Percentiles rank a stretch among this genome's conserved stretches.
phyloP scores from a whole-genome alignment of 2,329 filamentous ascomycete genomes.

The Bipolaris bicolor region DNA sequence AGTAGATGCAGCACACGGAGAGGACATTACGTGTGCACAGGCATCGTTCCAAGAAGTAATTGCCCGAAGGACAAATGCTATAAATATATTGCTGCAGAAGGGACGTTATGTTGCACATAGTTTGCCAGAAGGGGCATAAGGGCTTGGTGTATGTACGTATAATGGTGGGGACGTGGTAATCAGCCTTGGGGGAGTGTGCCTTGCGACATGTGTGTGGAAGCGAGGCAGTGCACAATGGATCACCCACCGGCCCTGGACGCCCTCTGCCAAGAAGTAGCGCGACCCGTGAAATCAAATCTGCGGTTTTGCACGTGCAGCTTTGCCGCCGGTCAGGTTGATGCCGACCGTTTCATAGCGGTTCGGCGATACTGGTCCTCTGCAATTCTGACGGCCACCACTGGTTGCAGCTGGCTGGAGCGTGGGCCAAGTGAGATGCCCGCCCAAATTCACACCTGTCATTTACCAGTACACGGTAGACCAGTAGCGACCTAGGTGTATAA shows the following conservation, averaged over 20 bases:
- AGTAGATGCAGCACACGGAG: constrained; percentile 4
- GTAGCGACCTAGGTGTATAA: constrained; percentile 17
- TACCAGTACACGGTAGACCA: neutral
- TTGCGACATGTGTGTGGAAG: constrained; percentile 26
- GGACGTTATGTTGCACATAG: constrained; percentile 17
- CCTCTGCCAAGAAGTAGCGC: constrained; percentile 8
- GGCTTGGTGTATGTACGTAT: constrained; percentile 1
- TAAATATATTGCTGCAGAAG: constrained; percentile 11
- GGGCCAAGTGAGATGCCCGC: constrained; percentile 9
- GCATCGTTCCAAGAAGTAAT: constrained; percentile 3
- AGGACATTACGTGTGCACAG: constrained; percentile 5
- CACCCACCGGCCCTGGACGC: constrained; percentile 10
- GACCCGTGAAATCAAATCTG: constrained; percentile 8
- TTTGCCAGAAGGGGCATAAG: constrained; percentile 14
- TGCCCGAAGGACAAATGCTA: constrained; percentile 17
- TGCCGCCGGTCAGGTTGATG: constrained; percentile 7
- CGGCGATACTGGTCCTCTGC: constrained; percentile 10
- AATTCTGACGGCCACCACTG: constrained; percentile 8
- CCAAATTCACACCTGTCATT: constrained; percentile 7
- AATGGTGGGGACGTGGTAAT: constrained; percentile 19
- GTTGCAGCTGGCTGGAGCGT: constrained; percentile 10
- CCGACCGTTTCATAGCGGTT: constrained; percentile 23
- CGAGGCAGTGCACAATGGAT: constrained; percentile 29
- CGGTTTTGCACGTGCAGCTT: constrained; percentile 7
- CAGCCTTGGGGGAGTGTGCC: constrained; percentile 36